phyloP scores from a whole-genome alignment of 306 rosid species.

The Dryas drummondii region DNA sequence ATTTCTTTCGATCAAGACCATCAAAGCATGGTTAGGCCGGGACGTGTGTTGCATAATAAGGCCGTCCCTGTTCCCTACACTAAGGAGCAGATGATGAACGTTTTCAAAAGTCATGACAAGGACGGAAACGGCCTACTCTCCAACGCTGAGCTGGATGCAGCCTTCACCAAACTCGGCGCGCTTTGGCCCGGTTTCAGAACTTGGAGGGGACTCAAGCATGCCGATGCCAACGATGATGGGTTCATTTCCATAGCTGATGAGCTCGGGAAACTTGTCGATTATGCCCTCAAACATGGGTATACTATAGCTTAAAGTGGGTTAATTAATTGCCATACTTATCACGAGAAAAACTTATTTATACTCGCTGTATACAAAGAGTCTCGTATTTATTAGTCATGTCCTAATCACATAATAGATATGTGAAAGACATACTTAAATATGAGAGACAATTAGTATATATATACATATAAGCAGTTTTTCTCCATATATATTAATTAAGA shows the following conservation, averaged over 20 bases:
- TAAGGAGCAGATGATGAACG: not conserved
- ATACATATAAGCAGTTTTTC: too few relatives aligned
- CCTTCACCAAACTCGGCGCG: not conserved
- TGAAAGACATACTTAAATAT: too few relatives aligned
- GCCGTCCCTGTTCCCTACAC: not conserved
- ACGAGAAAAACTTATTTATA: too few relatives aligned
- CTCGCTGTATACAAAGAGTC: too few relatives aligned
- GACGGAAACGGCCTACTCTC: not conserved
- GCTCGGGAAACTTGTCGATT: conserved; percentile 12
- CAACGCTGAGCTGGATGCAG: not conserved
- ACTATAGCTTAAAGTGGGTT: not conserved
- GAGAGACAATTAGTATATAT: too few relatives aligned
- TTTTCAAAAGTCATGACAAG: not conserved
- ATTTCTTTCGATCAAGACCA: too few relatives aligned
- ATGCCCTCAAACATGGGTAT: not conserved
- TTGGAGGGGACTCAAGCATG: not conserved
- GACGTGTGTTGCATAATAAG: accelerated
- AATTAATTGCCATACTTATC: too few relatives aligned
- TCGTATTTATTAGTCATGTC: too few relatives aligned
- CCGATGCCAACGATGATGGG: conserved; percentile 16
- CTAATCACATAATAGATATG: too few relatives aligned
- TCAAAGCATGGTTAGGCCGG: too few relatives aligned
- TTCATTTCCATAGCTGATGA: conserved; percentile 9
- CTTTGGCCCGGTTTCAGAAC: not conserved
- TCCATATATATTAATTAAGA: too few relatives aligned